Evolutionary conservation across 257 asterid species (phyloP), one percentile per base, ranked within the genome.

Genomic region (Fraxinus anomala): DNA sequence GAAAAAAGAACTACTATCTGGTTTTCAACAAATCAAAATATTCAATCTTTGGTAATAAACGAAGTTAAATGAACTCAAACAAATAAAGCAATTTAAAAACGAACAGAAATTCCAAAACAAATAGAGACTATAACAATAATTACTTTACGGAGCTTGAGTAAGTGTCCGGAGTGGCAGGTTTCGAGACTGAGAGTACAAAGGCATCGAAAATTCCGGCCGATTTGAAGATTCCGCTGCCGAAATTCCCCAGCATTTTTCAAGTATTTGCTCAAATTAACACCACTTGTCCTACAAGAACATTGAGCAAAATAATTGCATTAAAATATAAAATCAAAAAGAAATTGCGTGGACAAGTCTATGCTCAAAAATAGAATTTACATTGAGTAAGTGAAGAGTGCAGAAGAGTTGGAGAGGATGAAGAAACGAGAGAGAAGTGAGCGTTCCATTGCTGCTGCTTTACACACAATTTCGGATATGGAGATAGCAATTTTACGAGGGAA

Each of bases 341-440:
- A 9, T 9, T 8, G 14, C 2, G 44, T 40, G 14, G 0, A 40
- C 12, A 13, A 10, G 16, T 40, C 3, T 2, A 40, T 13, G 0
- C 49, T 10, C 47, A 63, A 49, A 72, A 74, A 47, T 1, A 14
- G 67, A 72, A 4, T 49, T 19, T 86, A 89, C 97, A 80, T 28
- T 68, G 91, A 82, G 83, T 86, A 68, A 79, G 86, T 59, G 88
- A 85, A 87, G 79, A 86, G 87, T 12, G 89, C 96, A 74, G 86
- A 80, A 74, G 89, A 40, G 80, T 26, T 77, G 83, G 92, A 87
- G 80, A 91, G 79, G 79, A 87, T 78, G 77, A 82, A 86, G 85
- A 87, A 84, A 77, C 85, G 94, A 54, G 93, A 91, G 85, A 91
- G 85, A 26, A 89, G 73, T 69, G 89, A 82, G 80, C 92, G 88